Percentiles rank a stretch among this genome's conserved stretches.
Evolutionary conservation across 768 basidiomycete genomes (phyloP).

Genomic region (Leccinum broughii): DNA sequence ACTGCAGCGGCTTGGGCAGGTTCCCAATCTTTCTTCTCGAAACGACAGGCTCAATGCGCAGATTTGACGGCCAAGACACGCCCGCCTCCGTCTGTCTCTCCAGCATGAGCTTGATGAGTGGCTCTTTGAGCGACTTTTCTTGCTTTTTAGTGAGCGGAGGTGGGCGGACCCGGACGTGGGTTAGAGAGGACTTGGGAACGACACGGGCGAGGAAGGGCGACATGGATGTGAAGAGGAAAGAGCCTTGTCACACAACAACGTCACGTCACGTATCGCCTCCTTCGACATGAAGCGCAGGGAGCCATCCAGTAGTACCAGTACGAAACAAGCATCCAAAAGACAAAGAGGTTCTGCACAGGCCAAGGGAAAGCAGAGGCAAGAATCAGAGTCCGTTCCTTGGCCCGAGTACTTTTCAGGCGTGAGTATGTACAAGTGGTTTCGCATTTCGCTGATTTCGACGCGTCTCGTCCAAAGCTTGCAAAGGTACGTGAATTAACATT

Average conservation of each 20-base stretch:
- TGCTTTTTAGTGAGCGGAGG: constrained; percentile 35
- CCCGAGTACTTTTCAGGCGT: constrained; percentile 64
- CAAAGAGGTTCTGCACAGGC: constrained; percentile 8
- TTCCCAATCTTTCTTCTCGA: constrained; percentile 40
- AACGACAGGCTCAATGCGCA: constrained; percentile 50
- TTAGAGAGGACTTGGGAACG: constrained; percentile 37
- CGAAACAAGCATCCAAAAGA: constrained; percentile 15
- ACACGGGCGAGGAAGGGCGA: constrained; percentile 13
- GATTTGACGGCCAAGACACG: constrained; percentile 45
- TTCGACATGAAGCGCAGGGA: constrained; percentile 19
- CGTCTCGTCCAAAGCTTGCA: no score
- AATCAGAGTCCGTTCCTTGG: constrained; percentile 38
- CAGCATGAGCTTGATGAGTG: constrained; percentile 45
- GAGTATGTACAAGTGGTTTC: constrained; percentile 7
- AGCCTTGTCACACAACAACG: neutral
- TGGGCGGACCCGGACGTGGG: constrained; percentile 22
- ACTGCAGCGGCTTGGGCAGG: constrained; percentile 38
- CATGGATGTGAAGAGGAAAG: neutral
- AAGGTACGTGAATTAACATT: no score
- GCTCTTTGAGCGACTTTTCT: constrained; percentile 28
- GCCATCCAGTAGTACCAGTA: neutral
- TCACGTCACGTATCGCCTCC: constrained; percentile 20
- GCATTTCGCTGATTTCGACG: no score
- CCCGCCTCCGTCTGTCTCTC: constrained; percentile 41
- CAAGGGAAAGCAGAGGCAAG: constrained; percentile 23